Percentiles rank a stretch among this genome's conserved stretches.
Conservation (phyloP, 2,329 filamentous ascomycete genomes). For the Catunica adiposa region DNA sequence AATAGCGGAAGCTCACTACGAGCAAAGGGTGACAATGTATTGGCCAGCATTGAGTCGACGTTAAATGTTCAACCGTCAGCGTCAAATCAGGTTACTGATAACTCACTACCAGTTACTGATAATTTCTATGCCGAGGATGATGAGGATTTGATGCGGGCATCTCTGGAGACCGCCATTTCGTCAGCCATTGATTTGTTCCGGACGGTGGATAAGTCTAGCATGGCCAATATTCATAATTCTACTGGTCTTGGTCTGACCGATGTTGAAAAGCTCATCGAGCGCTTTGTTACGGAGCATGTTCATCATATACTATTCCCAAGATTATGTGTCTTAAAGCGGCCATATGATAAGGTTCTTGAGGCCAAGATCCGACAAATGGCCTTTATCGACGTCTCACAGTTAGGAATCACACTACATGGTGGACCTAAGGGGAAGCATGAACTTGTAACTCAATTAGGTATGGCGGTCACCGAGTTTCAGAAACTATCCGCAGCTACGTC, state of each 20-base stretch:
- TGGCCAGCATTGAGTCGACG: not conserved
- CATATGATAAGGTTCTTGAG: conserved; percentile 77
- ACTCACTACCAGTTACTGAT: conserved; percentile 35
- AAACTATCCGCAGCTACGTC: conserved; percentile 63
- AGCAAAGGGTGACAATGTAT: not conserved
- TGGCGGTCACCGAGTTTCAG: conserved; percentile 75
- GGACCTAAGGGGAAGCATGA: conserved; percentile 66
- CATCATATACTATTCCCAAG: conserved; percentile 79
- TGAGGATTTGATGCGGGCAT: conserved; percentile 75
- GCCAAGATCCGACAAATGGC: conserved; percentile 85
- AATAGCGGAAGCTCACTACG: conserved; percentile 19
- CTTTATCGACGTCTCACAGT: conserved; percentile 82
- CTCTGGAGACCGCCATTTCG: conserved; percentile 81
- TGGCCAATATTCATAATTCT: conserved; percentile 78
- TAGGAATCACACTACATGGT: conserved; percentile 73
- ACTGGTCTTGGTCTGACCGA: conserved; percentile 85
- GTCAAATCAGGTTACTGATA: conserved; percentile 16
- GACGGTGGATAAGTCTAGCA: conserved; percentile 83
- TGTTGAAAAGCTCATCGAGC: conserved; percentile 86
- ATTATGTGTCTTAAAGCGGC: conserved; percentile 57
- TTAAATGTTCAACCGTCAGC: not conserved
- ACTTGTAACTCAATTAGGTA: conserved; percentile 56
- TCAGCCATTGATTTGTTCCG: conserved; percentile 92
- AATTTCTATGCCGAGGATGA: conserved; percentile 71
- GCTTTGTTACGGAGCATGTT: conserved; percentile 84